These are phyloP conservation scores for Pythium dissimile DNA, from an alignment of 352 stramenopile species.

Conservation along the genomic window DNA sequence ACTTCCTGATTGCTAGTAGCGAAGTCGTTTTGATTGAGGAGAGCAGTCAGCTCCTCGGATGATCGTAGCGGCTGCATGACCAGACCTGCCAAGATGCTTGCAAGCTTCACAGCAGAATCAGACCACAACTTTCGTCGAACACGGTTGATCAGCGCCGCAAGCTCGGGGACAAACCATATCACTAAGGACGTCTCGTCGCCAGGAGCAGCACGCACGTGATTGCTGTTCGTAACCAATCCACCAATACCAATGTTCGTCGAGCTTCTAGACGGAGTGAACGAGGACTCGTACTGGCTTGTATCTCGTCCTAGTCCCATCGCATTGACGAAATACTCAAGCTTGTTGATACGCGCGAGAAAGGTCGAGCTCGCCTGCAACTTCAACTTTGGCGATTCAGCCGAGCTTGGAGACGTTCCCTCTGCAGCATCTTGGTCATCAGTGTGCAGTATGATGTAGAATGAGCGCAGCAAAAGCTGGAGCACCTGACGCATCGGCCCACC, in stretches of 20 bases:
- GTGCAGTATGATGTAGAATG: slow-evolving; percentile 68
- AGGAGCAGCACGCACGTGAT: slow-evolving; percentile 54
- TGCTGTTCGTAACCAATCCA: slow-evolving; percentile 50
- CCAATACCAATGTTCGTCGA: slow-evolving; percentile 28
- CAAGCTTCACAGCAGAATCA: slow-evolving; percentile 64
- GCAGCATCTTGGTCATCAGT: slow-evolving; percentile 36
- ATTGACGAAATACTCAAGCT: slow-evolving; percentile 85
- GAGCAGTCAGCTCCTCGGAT: slow-evolving; percentile 50
- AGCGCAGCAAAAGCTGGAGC: slow-evolving; percentile 66
- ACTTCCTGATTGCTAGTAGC: slow-evolving; percentile 71
- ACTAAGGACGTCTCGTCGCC: slow-evolving; percentile 76
- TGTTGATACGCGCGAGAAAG: slow-evolving; percentile 76
- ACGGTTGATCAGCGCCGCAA: slow-evolving; percentile 59
- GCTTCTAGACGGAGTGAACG: slow-evolving; percentile 55
- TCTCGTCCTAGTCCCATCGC: slow-evolving; percentile 72
- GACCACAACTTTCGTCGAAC: slow-evolving; percentile 69
- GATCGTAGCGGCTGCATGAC: slow-evolving; percentile 62
- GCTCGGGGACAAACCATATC: slow-evolving; percentile 74
- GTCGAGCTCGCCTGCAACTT: slow-evolving; percentile 31
- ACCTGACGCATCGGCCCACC: slow-evolving; percentile 82
- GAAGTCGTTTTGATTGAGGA: slow-evolving; percentile 67
- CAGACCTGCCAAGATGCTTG: slow-evolving; percentile 58
- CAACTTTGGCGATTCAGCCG: not conserved
- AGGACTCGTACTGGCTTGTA: slow-evolving; percentile 66
- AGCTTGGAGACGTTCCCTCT: slow-evolving; percentile 19